Base-by-base conservation (phyloP, 1,284 basidiomycete species). In the Ganoderma leucocontextum region DNA sequence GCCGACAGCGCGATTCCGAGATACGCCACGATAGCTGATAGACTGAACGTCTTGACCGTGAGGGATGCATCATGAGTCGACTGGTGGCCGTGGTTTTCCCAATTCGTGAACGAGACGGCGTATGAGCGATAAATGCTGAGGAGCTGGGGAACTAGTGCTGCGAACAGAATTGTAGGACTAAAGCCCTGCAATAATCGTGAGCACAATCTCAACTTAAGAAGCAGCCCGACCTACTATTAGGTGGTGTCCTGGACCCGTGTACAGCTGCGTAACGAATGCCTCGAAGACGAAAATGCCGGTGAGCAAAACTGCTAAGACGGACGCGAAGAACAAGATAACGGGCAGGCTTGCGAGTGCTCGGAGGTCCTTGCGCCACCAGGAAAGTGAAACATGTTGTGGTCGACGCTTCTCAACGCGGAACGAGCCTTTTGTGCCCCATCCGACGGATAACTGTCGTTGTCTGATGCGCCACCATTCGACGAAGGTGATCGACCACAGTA, bases 31-130 rank as follows among this genome's bases (percentile, higher is more conserved):
- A 98, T 89, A 3, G 92, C 91, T 58, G 93, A 93, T 71, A 98
- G 86, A 0, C 92, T 90, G 79, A 99, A 99, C 0, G 95, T 93
- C 81, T 99, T 99, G 77, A 94, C 84, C 7, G 97, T 97, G 41
- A 98, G 85, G 8, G 93, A 95, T 17, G 90, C 87, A 69, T 90
- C 87, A 77, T 95, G 90, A 1, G 89, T 87, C 2, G 91, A 92
- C 73, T 92, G 86, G 72, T 95, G 94, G 2, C 88, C 85, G 78
- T 98, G 95, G 77, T 97, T 95, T 81, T 99, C 97, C 94, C 95
- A 98, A 62, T 87, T 81, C 0, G 97, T 97, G 64, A 98, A 86
- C 9, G 84, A 81, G 39, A 82, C 82, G 0, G 95, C 94, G 60
- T 92, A 86, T 0, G 82, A 76, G 72, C 92, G 91, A 81, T 98